Evolutionary conservation across 371 early-diverging fungal genomes (phyloP), one percentile per base, ranked within the genome.

Genomic region (Circinella minor): DNA sequence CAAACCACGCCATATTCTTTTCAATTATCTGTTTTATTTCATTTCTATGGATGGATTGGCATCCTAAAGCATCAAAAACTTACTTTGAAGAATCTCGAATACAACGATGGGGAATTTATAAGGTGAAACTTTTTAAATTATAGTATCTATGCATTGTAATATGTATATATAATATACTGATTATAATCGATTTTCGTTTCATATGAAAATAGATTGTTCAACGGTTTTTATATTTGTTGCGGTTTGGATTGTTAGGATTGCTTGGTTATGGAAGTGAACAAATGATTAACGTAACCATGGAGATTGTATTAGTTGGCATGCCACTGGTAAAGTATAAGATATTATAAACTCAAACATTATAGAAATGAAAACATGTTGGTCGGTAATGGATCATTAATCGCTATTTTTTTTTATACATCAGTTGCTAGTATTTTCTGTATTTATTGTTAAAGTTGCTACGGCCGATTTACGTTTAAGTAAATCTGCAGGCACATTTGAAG

Each of bases 21-120:
- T 9, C 27, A 11, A 36, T 20, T 34, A 13, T 55, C 3, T 43
- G n/a, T 5, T 3, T 59, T 3, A 46, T 66, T 14, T 71, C 71
- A 3, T 66, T 61, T 36, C 6, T 57, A 17, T 71, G 71, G 67
- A 67, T 66, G 67, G 27, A 62, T n/a, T 71, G 71, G 71, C 71
- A 71, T 37, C 65, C 59, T 11, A 27, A 51, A 18, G 71, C 55
- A 17, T 71, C 71, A 18, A 62, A 61, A 34, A 67, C 66, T 3
- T 66, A 62, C 55, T 51, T 55, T 67, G 67, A 66, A 48, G 60
- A 55, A 51, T 46, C 18, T 27, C 64, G 49, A 6, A 46, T 71
- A 4, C 60, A 66, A 20, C 57, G 67, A 20, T 67, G 66, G 67
- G 57, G 54, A 3, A 5, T 55, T 8, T 71, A 71, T 49, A 71